Evolutionary conservation across 352 stramenopile genomes (phyloP), one percentile per base, ranked within the genome.

Genomic region (Globisporangium cylindrosporum): DNA sequence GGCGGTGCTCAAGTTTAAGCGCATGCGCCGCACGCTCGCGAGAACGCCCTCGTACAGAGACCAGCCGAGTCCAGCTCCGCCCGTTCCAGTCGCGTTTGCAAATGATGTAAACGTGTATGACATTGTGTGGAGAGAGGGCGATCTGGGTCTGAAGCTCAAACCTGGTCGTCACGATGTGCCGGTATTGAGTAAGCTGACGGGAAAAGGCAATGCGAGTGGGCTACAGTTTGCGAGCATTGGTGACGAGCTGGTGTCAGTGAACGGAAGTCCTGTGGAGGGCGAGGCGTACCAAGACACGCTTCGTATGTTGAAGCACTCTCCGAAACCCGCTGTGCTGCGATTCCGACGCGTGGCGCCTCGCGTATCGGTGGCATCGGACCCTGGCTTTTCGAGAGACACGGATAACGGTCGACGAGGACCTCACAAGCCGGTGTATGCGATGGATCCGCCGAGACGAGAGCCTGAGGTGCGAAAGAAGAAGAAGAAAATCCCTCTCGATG

Each of bases 1-100:
- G 9, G 86, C 86, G 4, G 84, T 95, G 71, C 83, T 95, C 68
- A 94, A 94, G 72, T 96, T 96, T 60, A 96, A 96, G 69, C 79
- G 86, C 36, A 95, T 95, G 88, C 78, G 84, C 8, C 81, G 88
- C 18, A 84, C 86, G 20, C 72, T 93, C 20, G 91, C 88, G 36
- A 73, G 80, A n/a, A 89, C 77, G 32, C 77, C 57, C 1, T 89
- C 77, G 12, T 83, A 74, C 7, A 70, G 78, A 20, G 82, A 87
- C 9, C 59, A 73, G 9, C 69, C 75, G 1, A 58, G 66, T 27
- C 53, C 62, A 43, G 74, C 69, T 68, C 69, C 74, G 36, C 73
- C 70, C 29, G 61, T 77, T 24, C 57, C 32, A 12, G 75, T 70
- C 59, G 66, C 72, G 18, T 71, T 82, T 43, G 67, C 75, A 4